phyloP scores from a whole-genome alignment of 495 filamentous ascomycete genomes.

The Penicillium simplicissimum region DNA sequence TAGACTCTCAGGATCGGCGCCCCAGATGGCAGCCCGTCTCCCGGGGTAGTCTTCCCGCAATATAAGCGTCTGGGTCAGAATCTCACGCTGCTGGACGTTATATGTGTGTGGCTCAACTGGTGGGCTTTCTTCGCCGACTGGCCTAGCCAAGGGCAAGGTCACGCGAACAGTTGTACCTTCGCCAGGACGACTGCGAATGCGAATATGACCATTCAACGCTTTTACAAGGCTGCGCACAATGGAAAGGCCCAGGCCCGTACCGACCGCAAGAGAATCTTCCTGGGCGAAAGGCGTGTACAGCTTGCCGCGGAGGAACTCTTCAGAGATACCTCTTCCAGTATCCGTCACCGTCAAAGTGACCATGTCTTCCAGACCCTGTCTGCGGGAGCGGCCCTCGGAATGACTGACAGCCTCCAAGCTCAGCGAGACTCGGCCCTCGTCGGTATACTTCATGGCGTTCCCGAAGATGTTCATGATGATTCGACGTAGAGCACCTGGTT shows the following conservation, averaged over 20 bases:
- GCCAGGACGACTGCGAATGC: constrained; percentile 50
- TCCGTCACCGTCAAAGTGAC: constrained; percentile 60
- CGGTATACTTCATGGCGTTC: constrained; percentile 81
- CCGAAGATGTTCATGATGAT: constrained; percentile 82
- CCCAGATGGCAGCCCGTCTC: constrained; percentile 32
- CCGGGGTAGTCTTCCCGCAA: constrained; percentile 33
- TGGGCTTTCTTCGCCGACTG: constrained; percentile 33
- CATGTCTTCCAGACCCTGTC: constrained; percentile 38
- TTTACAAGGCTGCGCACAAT: constrained; percentile 58
- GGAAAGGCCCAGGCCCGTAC: constrained; percentile 54
- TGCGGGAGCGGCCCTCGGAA: constrained; percentile 35
- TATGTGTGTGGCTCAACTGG: constrained; percentile 18
- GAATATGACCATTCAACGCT: constrained; percentile 54
- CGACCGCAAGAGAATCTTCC: constrained; percentile 62
- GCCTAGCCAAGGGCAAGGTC: constrained; percentile 44
- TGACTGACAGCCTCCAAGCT: constrained; percentile 50
- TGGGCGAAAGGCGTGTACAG: constrained; percentile 76
- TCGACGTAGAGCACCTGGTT: constrained; percentile 71
- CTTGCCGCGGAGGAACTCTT: constrained; percentile 68
- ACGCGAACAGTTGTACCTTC: constrained; percentile 55
- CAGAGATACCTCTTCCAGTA: constrained; percentile 71
- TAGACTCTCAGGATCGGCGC: constrained; percentile 21
- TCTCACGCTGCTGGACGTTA: constrained; percentile 25
- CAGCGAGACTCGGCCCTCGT: constrained; percentile 64
- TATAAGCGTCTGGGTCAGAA: constrained; percentile 24